A percentile compares a stretch with the other conserved stretches of the same genome.
phyloP scores from a whole-genome alignment of 2,329 filamentous ascomycete genomes.

The Periconia sp. region DNA sequence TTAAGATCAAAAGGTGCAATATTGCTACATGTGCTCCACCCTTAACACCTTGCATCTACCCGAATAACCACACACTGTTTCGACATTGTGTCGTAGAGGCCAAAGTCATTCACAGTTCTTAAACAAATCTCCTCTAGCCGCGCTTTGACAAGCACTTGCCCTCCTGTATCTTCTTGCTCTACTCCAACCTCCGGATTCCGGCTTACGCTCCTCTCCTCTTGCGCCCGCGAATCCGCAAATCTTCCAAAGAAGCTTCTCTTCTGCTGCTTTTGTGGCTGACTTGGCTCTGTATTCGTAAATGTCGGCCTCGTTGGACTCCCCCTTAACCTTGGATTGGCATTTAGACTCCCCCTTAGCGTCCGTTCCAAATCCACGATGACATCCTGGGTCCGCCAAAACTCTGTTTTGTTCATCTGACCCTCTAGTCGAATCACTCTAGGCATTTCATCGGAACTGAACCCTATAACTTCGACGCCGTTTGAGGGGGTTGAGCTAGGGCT shows the following conservation, averaged over 20 bases:
- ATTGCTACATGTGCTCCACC: not conserved
- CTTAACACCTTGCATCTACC: slow-evolving; percentile 39
- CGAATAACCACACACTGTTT: slow-evolving; percentile 40
- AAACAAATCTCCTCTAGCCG: slow-evolving; percentile 41
- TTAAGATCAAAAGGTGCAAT: not conserved
- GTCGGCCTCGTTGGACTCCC: slow-evolving; percentile 1
- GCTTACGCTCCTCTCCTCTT: slow-evolving; percentile 24
- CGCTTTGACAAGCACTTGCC: slow-evolving; percentile 32
- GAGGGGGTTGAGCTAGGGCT: slow-evolving; percentile 12
- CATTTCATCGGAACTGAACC: slow-evolving; percentile 48
- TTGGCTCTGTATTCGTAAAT: not conserved
- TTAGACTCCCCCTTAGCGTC: slow-evolving; percentile 40
- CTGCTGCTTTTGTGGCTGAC: slow-evolving; percentile 8
- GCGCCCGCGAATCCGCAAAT: slow-evolving; percentile 25
- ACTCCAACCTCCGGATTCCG: slow-evolving; percentile 28
- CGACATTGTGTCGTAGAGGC: slow-evolving; percentile 43
- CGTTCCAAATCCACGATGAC: slow-evolving; percentile 49
- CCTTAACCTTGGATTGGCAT: no score
- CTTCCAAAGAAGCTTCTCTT: slow-evolving; percentile 29
- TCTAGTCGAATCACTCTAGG: slow-evolving; percentile 48
- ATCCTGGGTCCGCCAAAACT: slow-evolving; percentile 52
- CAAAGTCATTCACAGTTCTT: slow-evolving; percentile 43
- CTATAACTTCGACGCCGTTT: slow-evolving; percentile 43
- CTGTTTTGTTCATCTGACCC: slow-evolving; percentile 48
- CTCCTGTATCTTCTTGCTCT: slow-evolving; percentile 11